These are phyloP conservation scores for Amanita muscaria DNA, from an alignment of 768 basidiomycete genomes.

Conservation along the genomic window DNA sequence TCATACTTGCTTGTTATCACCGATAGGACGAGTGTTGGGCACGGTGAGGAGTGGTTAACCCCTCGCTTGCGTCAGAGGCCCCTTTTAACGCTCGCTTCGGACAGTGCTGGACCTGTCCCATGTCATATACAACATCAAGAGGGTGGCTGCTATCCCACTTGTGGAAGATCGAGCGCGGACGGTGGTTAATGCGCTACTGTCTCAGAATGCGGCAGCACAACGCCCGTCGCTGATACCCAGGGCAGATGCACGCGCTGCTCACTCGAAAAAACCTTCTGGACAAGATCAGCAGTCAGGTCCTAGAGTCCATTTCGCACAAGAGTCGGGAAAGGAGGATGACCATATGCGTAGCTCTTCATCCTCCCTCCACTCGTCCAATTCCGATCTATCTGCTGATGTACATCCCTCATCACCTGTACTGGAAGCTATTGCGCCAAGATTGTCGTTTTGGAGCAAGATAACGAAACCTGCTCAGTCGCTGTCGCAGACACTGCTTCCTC, in stretches of 20 bases:
- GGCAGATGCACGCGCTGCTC: constrained; percentile 2
- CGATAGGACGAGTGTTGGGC: constrained; percentile 51
- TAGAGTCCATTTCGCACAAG: constrained; percentile 1
- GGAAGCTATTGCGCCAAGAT: constrained; percentile 51
- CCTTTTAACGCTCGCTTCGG: background rate
- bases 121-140: constrained; percentile 59
- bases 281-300: background rate
- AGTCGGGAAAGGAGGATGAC: constrained; percentile 10
- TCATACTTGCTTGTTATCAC: constrained; percentile 73
- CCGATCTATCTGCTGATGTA: constrained; percentile 46
- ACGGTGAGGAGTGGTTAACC: constrained; percentile 36
- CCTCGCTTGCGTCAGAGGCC: background rate
- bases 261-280: background rate
- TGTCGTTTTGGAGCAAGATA: constrained; percentile 70
- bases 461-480: constrained; percentile 33
- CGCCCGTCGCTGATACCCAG: constrained; percentile 38
- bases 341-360: constrained; percentile 23
- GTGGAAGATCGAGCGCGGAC: constrained; percentile 50
- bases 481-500: constrained; percentile 2
- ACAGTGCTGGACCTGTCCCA: constrained; percentile 59
- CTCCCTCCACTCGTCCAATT: constrained; percentile 34
- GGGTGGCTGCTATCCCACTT: constrained; percentile 66
- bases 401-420: constrained; percentile 44
- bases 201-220: constrained; percentile 36
- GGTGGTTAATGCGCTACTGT: constrained; percentile 41